A percentile compares a stretch with the other conserved stretches of the same genome.
phyloP scores from a whole-genome alignment of 2,329 filamentous ascomycete species.

The Periconia digitata region DNA sequence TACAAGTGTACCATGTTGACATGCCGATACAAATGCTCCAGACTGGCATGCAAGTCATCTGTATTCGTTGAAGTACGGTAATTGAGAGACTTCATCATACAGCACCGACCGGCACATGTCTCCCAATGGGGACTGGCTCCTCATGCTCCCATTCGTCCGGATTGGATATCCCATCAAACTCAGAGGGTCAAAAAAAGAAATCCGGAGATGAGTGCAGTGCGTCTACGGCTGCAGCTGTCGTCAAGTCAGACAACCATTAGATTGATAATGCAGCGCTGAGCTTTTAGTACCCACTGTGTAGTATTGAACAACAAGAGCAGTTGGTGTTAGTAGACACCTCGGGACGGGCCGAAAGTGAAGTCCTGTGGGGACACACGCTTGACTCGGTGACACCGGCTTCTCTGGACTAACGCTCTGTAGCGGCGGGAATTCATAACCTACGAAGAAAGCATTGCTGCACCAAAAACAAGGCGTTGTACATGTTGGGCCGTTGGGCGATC shows the following conservation, averaged over 20 bases:
- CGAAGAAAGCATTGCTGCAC: no score
- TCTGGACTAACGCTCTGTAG: no score
- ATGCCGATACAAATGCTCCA: background rate
- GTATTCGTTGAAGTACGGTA: background rate
- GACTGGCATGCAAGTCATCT: background rate
- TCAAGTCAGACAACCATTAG: background rate
- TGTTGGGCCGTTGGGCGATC: no score
- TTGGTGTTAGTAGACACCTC: slow-evolving; percentile 19
- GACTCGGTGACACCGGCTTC: no score
- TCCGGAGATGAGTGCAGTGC: background rate
- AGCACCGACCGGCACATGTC: background rate
- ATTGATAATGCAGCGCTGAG: background rate
- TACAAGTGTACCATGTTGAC: background rate
- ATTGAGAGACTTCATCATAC: background rate
- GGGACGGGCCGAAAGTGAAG: slow-evolving; percentile 30
- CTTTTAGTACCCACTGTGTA: no score
- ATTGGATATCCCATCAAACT: no score
- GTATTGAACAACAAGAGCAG: slow-evolving; percentile 2
- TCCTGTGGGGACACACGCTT: no score
- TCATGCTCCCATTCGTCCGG: background rate
- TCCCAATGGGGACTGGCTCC: background rate
- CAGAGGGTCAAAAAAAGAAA: background rate
- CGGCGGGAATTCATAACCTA: no score
- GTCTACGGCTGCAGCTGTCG: background rate
- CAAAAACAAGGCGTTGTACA: no score